These are phyloP conservation scores for Sparassis latifolia DNA, from an alignment of 1,284 basidiomycete species.

Conservation along the genomic window DNA sequence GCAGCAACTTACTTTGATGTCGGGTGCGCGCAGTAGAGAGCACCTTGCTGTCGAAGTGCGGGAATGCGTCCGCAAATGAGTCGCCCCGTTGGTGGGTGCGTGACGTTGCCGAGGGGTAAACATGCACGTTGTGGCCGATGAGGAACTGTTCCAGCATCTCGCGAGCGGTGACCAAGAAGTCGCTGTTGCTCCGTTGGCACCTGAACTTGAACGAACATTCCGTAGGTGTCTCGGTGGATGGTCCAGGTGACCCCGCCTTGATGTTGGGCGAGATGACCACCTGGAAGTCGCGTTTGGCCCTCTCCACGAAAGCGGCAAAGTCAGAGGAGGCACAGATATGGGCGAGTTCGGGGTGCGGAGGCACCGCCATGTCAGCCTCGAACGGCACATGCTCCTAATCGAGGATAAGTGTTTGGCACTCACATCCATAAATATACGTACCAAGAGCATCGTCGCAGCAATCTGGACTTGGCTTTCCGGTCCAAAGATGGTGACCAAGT, in stretches of 20 bases:
- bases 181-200: slow-evolving; percentile 90
- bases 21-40: slow-evolving; percentile 71
- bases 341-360: slow-evolving; percentile 75
- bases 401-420: slow-evolving; percentile 7
- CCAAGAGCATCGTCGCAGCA: slow-evolving; percentile 92
- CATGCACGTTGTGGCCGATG: slow-evolving; percentile 74
- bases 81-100: slow-evolving; percentile 80
- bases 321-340: slow-evolving; percentile 73
- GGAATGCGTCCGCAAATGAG: slow-evolving; percentile 92
- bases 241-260: slow-evolving; percentile 36
- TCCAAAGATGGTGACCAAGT: slow-evolving; percentile 89
- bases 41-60: slow-evolving; percentile 95
- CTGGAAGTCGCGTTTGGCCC: slow-evolving; percentile 90
- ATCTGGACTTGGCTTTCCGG: slow-evolving; percentile 97
- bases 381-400: slow-evolving; percentile 91
- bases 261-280: slow-evolving; percentile 81
- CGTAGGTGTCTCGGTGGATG: slow-evolving; percentile 43
- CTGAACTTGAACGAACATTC: slow-evolving; percentile 94
- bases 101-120: slow-evolving; percentile 68
- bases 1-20: slow-evolving; percentile 36
- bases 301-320: slow-evolving; percentile 79
- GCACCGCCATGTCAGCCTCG: slow-evolving; percentile 92
- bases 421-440: slow-evolving; percentile 30
- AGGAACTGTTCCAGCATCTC: slow-evolving; percentile 94
- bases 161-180: slow-evolving; percentile 84